Base-by-base conservation (phyloP, 345 rosid genomes). In the Theobroma cacao region DNA sequence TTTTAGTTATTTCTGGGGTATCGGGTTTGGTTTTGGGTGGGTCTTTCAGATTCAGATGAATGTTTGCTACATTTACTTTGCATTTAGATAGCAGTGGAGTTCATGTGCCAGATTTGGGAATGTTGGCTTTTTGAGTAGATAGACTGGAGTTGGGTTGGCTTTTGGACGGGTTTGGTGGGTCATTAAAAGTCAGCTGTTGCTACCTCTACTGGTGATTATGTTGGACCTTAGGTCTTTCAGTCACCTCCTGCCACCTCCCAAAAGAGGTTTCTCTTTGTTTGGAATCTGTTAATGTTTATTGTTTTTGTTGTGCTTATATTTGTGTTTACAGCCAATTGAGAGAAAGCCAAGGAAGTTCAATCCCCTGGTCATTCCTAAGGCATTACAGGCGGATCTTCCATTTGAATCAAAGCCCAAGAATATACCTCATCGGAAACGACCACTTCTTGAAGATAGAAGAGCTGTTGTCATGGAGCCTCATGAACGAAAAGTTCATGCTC, bases 401-500 rank as follows among this genome's bases (percentile, higher is more conserved):
- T 96, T 94, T 84, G 80, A 26, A 67, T 88, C 97, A 24, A 96
- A 96, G 83, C 95, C 97, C 59, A 96, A 96, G 83, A 84, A 96
- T 80, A 78, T 58, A 64, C 88, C 97, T 20, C 79, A 63, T 36
- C 66, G 84, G 62, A 89, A 83, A 77, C 85, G 75, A 67, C 93
- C 90, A 0, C 72, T 74, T 36, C 86, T 96, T 70, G 94, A 92
- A 50, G 80, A 58, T 7, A 88, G 78, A 87, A 86, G 95, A 84
- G 97, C 97, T 43, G 97, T 96, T 73, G 88, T 96, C 15, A 85
- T 89, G 97, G 95, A 91, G 28, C 87, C 93, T 14, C 80, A 76
- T 52, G 95, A 96, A 80, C 79, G 90, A 28, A 85, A 83, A 86
- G 87, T 82, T 10, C 90, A 81, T 66, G 76, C 87, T 33, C 85